phyloP scores from a whole-genome alignment of 1,139 yeast genomes.

The Meyerozyma athensensis region DNA sequence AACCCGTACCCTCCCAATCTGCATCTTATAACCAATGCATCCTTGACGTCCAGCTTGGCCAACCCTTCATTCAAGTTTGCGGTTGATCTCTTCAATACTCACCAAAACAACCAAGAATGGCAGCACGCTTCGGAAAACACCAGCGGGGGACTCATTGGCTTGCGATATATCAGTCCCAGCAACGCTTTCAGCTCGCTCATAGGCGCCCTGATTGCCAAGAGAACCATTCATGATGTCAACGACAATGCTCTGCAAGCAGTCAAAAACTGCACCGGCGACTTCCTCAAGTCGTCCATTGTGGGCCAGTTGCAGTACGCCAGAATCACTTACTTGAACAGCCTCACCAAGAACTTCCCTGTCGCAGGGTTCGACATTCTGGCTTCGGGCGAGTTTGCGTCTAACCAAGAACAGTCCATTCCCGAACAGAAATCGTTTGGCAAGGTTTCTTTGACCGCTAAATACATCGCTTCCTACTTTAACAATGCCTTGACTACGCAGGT shows the following conservation, averaged over 20 bases:
- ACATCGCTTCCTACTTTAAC: constrained; percentile 34
- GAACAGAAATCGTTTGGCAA: constrained; percentile 25
- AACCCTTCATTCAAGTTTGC: constrained; percentile 39
- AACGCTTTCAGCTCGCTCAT: constrained; percentile 21
- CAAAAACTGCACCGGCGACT: constrained; percentile 29
- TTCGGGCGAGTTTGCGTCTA: constrained; percentile 18
- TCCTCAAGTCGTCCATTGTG: constrained; percentile 32
- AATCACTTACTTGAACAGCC: constrained; percentile 20
- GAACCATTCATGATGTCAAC: constrained; percentile 38
- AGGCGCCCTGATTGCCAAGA: constrained; percentile 40
- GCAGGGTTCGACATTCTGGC: constrained; percentile 22
- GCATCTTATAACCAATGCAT: constrained; percentile 33
- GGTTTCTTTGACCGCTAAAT: constrained; percentile 22
- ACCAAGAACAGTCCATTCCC: constrained; percentile 8
- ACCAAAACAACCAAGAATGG: constrained; percentile 39
- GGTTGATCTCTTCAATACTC: constrained; percentile 30
- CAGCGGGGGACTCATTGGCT: constrained; percentile 42
- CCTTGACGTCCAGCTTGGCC: constrained; percentile 32
- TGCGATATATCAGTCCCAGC: constrained; percentile 22
- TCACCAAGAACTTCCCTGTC: constrained; percentile 29
- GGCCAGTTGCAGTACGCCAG: constrained; percentile 22
- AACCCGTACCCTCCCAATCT: constrained; percentile 46
- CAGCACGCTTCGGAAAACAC: constrained; percentile 30
- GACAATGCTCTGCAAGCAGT: constrained; percentile 36
- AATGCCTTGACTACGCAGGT: constrained; percentile 36